These are phyloP conservation scores for Coemansia sp. DNA, from an alignment of 192 early-diverging fungal species.

Conservation along the genomic window DNA sequence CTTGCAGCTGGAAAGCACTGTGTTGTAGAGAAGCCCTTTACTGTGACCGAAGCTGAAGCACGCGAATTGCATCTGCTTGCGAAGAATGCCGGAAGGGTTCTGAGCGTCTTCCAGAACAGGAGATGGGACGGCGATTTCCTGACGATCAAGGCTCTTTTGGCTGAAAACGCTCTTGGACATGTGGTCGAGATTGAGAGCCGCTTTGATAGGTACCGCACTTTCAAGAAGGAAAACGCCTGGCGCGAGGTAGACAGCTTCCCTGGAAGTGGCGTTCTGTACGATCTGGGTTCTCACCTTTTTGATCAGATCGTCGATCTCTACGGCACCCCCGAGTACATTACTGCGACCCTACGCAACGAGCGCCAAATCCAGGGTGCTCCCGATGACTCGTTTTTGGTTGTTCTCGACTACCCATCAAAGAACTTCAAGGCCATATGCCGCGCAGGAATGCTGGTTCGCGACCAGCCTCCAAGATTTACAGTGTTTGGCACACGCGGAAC, in stretches of 20 bases:
- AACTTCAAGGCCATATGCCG: slow-evolving; percentile 63
- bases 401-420: slow-evolving; percentile 58
- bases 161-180: slow-evolving; percentile 58
- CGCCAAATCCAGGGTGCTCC: slow-evolving; percentile 57
- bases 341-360: slow-evolving; percentile 63
- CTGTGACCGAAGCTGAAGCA: slow-evolving; percentile 63
- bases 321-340: slow-evolving; percentile 65
- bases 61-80: slow-evolving; percentile 59
- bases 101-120: slow-evolving; percentile 77
- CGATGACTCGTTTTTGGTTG: slow-evolving; percentile 67
- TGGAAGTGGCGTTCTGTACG: slow-evolving; percentile 73
- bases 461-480: slow-evolving; percentile 62
- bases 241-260: slow-evolving; percentile 60
- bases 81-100: slow-evolving; percentile 57
- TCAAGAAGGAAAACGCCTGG: slow-evolving; percentile 67
- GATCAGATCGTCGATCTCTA: slow-evolving; percentile 68
- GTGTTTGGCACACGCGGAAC: slow-evolving; percentile 69
- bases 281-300: slow-evolving; percentile 66
- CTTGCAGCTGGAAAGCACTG: slow-evolving; percentile 70
- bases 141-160: slow-evolving; percentile 65
- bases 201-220: slow-evolving; percentile 73
- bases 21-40: slow-evolving; percentile 79
- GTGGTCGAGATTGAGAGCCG: slow-evolving; percentile 72
- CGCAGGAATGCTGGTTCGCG: slow-evolving; percentile 68
- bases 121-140: slow-evolving; percentile 83